These are phyloP conservation scores for Blastobotrys arbuscula DNA, from an alignment of 1,139 yeast genomes.

Conservation along the genomic window DNA sequence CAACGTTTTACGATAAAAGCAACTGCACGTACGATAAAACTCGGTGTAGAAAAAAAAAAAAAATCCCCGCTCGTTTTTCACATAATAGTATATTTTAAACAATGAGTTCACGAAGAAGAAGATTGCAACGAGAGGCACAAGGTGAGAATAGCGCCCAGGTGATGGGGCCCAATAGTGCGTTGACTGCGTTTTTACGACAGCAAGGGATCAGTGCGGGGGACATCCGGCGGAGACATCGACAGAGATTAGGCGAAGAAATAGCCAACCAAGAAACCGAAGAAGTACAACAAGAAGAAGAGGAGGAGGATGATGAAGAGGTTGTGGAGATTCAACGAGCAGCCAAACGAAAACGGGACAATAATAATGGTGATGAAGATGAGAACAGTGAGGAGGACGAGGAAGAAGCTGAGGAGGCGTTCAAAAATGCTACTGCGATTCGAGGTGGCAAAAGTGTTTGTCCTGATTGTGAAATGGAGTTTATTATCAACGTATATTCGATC, in stretches of 20 bases:
- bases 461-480: slow-evolving; percentile 53
- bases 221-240: slow-evolving; percentile 56
- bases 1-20: too few species aligned
- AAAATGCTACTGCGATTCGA: slow-evolving; percentile 18
- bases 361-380: slow-evolving; percentile 32
- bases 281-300: slow-evolving; percentile 16
- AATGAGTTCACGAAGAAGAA: slow-evolving; percentile 5
- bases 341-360: slow-evolving; percentile 36
- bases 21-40: too few species aligned
- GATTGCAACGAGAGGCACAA: not conserved
- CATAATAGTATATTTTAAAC: too few species aligned
- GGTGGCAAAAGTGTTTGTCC: slow-evolving; percentile 54
- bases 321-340: slow-evolving; percentile 29
- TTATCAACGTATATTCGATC: slow-evolving; percentile 61
- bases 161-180: slow-evolving; percentile 38
- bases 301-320: slow-evolving; percentile 21
- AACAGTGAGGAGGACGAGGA: slow-evolving; percentile 36
- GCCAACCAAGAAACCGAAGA: slow-evolving; percentile 19
- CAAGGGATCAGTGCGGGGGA: slow-evolving; percentile 86
- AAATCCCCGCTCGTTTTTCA: too few species aligned
- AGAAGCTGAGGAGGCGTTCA: slow-evolving; percentile 30
- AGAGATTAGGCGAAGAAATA: slow-evolving; percentile 23
- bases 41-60: too few species aligned
- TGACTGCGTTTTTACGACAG: slow-evolving; percentile 41
- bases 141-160: slow-evolving; percentile 18